Conservation (phyloP, 768 basidiomycete genomes). For the Tulasnella sp. region DNA sequence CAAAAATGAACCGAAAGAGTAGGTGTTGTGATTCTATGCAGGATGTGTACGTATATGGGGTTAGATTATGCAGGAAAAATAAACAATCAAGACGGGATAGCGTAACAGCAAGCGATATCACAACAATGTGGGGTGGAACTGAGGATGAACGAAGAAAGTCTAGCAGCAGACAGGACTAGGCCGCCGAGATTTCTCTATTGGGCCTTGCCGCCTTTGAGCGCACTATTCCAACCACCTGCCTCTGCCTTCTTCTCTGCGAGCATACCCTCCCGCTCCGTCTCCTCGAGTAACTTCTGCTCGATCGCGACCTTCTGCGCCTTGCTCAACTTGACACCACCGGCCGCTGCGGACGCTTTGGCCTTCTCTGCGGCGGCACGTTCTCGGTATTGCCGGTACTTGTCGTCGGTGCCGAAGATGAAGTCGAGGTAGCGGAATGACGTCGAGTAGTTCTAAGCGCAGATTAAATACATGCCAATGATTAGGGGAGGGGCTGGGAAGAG, state of each 20-base stretch:
- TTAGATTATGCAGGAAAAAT: too few species aligned
- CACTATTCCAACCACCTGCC: slow-evolving; percentile 1
- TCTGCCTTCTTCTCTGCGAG: slow-evolving; percentile 48
- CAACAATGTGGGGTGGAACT: too few species aligned
- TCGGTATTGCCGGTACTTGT: slow-evolving; percentile 77
- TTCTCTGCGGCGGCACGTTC: slow-evolving; percentile 46
- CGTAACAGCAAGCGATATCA: too few species aligned
- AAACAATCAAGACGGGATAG: too few species aligned
- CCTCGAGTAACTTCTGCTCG: slow-evolving; percentile 51
- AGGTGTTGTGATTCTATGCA: too few species aligned
- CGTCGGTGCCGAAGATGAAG: slow-evolving; percentile 77
- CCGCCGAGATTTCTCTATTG: too few species aligned
- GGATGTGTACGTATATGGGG: too few species aligned
- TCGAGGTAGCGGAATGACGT: slow-evolving; percentile 95
- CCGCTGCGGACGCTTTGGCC: slow-evolving; percentile 16
- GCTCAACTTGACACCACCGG: slow-evolving; percentile 22
- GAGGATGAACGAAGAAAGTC: too few species aligned
- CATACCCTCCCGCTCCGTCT: slow-evolving; percentile 64
- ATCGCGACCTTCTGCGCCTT: slow-evolving; percentile 42
- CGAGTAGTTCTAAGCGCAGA: slow-evolving; percentile 50
- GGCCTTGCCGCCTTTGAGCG: not conserved
- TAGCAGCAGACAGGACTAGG: too few species aligned
- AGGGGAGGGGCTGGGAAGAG: not conserved
- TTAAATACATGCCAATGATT: not conserved
- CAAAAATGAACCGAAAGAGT: too few species aligned